Conservation (phyloP, 1,139 yeast species). For the Lodderomyces metapsilosis region DNA sequence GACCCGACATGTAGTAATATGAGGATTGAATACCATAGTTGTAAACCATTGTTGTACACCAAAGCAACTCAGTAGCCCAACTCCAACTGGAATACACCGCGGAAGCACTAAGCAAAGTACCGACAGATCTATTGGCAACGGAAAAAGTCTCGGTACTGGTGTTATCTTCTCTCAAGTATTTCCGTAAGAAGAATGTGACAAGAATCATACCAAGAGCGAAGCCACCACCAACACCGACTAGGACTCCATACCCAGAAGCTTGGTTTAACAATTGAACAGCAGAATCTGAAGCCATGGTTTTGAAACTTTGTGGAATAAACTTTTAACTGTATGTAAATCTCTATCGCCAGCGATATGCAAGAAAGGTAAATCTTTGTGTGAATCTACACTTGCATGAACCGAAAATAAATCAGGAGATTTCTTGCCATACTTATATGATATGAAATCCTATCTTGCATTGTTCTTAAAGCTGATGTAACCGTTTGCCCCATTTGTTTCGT, state of each 20-base stretch:
- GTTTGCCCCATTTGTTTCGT: too few species aligned
- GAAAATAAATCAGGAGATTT: too few species aligned
- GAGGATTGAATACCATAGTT: slow-evolving; percentile 29
- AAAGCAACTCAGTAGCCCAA: slow-evolving; percentile 32
- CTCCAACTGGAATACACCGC: slow-evolving; percentile 31
- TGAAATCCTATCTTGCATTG: too few species aligned
- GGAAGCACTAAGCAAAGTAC: slow-evolving; percentile 25
- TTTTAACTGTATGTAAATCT: too few species aligned
- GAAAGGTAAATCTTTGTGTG: too few species aligned
- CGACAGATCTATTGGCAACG: slow-evolving; percentile 29
- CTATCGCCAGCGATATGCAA: slow-evolving; percentile 1
- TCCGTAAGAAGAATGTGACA: slow-evolving; percentile 23
- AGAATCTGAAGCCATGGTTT: slow-evolving; percentile 8
- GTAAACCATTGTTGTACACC: slow-evolving; percentile 27
- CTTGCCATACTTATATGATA: too few species aligned
- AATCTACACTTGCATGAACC: too few species aligned
- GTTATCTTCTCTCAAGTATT: slow-evolving; percentile 27
- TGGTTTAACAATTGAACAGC: slow-evolving; percentile 21
- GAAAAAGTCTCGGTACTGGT: slow-evolving; percentile 30
- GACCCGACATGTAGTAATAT: slow-evolving; percentile 28
- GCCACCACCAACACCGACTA: slow-evolving; percentile 30
- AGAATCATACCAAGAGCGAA: slow-evolving; percentile 31
- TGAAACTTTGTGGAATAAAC: too few species aligned
- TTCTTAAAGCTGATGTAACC: too few species aligned
- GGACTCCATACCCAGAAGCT: slow-evolving; percentile 29